A percentile compares a stretch with the other conserved stretches of the same genome.
phyloP scores from a whole-genome alignment of 495 filamentous ascomycete species.

The Darksidea phi region DNA sequence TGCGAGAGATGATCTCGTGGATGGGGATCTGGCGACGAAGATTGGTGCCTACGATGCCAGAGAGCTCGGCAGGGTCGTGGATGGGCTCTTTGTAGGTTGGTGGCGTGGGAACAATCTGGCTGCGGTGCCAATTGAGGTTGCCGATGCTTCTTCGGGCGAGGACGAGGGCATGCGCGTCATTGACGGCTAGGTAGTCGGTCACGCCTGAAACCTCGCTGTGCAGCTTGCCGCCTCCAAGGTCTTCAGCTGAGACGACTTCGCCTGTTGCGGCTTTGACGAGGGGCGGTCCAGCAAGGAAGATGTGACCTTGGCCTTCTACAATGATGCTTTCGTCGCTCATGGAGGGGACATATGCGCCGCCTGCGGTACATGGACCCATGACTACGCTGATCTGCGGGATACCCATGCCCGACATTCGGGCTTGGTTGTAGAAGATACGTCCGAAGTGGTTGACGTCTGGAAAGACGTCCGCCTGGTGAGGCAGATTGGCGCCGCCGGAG shows the following conservation, averaged over 20 bases:
- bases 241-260: slow-evolving; percentile 88
- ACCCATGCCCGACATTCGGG: slow-evolving; percentile 77
- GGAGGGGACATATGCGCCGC: slow-evolving; percentile 91
- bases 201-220: slow-evolving; percentile 92
- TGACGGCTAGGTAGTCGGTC: slow-evolving; percentile 91
- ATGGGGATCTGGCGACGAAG: slow-evolving; percentile 78
- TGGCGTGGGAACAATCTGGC: slow-evolving; percentile 2
- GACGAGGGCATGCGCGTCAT: slow-evolving; percentile 89
- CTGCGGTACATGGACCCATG: slow-evolving; percentile 96
- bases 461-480: slow-evolving; percentile 95
- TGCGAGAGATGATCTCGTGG: slow-evolving; percentile 88
- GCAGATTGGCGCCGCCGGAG: slow-evolving; percentile 92
- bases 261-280: slow-evolving; percentile 96
- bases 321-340: slow-evolving; percentile 99
- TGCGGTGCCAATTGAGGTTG: slow-evolving; percentile 81
- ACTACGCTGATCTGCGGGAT: slow-evolving; percentile 95
- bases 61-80: slow-evolving; percentile 76
- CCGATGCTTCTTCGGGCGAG: slow-evolving; percentile 78
- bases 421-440: slow-evolving; percentile 98
- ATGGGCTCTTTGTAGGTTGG: slow-evolving; percentile 63
- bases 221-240: slow-evolving; percentile 88
- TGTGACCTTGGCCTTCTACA: slow-evolving; percentile 89
- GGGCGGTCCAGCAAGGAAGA: slow-evolving; percentile 93
- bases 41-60: slow-evolving; percentile 86
- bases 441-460: slow-evolving; percentile 95